Evolutionary conservation across 257 asterid species (phyloP).

Genomic region (Primulina tabacum): DNA sequence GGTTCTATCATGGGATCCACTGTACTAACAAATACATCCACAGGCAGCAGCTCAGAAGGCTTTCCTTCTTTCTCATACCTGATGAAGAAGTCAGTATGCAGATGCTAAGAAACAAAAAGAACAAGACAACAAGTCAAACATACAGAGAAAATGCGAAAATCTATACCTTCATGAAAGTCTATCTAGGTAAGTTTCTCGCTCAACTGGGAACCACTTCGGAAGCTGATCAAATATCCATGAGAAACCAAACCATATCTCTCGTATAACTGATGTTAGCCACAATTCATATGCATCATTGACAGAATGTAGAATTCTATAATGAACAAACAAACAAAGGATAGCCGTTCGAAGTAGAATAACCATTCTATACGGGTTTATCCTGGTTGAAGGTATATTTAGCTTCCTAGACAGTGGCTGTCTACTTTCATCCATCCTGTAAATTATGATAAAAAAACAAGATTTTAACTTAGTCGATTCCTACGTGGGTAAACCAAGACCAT

Average conservation of each 20-base stretch:
- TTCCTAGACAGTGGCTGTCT: slow-evolving; percentile 88
- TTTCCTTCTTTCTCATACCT: slow-evolving; percentile 71
- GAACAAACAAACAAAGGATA: slow-evolving; percentile 64
- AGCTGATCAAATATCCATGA: slow-evolving; percentile 89
- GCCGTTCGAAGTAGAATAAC: slow-evolving; percentile 63
- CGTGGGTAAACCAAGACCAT: no score
- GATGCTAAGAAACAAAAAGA: slow-evolving; percentile 10
- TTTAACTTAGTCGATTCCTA: slow-evolving; percentile 2
- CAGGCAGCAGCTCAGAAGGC: slow-evolving; percentile 53
- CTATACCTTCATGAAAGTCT: slow-evolving; percentile 68
- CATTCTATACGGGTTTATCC: slow-evolving; percentile 73
- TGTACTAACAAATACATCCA: slow-evolving; percentile 74
- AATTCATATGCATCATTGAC: slow-evolving; percentile 67
- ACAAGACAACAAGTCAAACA: background rate
- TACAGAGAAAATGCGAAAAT: background rate
- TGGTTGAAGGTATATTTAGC: slow-evolving; percentile 77
- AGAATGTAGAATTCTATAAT: slow-evolving; percentile 74
- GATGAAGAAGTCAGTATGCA: slow-evolving; percentile 14
- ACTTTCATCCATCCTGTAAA: slow-evolving; percentile 83
- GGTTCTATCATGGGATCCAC: slow-evolving; percentile 92
- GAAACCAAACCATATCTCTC: slow-evolving; percentile 90
- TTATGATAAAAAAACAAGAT: slow-evolving; percentile 3
- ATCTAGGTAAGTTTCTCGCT: slow-evolving; percentile 78
- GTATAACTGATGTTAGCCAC: slow-evolving; percentile 78
- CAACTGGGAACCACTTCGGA: slow-evolving; percentile 75